Conservation (phyloP, 352 stramenopile genomes). For the Salisapilia sapeloensis region DNA sequence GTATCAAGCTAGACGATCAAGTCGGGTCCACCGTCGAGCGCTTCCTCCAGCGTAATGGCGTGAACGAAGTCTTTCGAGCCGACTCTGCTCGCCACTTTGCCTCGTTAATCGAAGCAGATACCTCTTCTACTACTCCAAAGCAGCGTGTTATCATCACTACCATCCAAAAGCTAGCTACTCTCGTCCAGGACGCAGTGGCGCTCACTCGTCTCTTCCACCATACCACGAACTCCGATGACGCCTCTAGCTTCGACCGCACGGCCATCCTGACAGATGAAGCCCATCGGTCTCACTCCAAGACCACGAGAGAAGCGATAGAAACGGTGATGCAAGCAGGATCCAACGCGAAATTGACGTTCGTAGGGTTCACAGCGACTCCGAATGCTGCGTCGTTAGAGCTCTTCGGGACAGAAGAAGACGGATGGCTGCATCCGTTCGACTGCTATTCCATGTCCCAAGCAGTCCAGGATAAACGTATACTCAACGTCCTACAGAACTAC, state of each 20-base stretch:
- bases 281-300: slow-evolving; percentile 54
- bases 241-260: slow-evolving; percentile 22
- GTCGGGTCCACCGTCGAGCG: slow-evolving; percentile 51
- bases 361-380: slow-evolving; percentile 68
- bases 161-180: slow-evolving; percentile 58
- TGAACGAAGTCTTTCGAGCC: slow-evolving; percentile 51
- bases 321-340: slow-evolving; percentile 36
- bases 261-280: slow-evolving; percentile 75
- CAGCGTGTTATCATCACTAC: slow-evolving; percentile 68
- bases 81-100: slow-evolving; percentile 59
- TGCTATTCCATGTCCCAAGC: slow-evolving; percentile 54
- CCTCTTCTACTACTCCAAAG: no score
- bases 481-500: slow-evolving; percentile 54
- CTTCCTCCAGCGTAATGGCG: slow-evolving; percentile 51
- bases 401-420: slow-evolving; percentile 22
- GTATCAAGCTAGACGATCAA: slow-evolving; percentile 73
- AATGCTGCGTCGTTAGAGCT: slow-evolving; percentile 42
- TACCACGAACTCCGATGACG: slow-evolving; percentile 3
- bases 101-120: slow-evolving; percentile 19
- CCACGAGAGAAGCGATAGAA: slow-evolving; percentile 49
- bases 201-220: slow-evolving; percentile 46
- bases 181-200: slow-evolving; percentile 49
- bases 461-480: slow-evolving; percentile 27
- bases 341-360: slow-evolving; percentile 14
- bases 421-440: slow-evolving; percentile 27